Conservation (phyloP, 768 basidiomycete genomes). For the Podaxis carcinomalis region DNA sequence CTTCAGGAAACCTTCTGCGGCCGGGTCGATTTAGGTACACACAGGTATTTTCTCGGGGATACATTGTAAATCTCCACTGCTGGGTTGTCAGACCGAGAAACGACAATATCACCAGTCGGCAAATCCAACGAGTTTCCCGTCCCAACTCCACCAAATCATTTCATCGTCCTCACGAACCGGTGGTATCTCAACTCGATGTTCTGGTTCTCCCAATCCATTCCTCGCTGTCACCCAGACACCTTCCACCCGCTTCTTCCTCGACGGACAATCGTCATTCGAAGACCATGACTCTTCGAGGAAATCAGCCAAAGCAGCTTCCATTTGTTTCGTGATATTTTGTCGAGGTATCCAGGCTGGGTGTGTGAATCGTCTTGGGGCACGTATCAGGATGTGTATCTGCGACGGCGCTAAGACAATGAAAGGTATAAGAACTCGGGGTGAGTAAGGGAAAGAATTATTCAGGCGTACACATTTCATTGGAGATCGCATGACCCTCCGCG, state of each 20-base stretch:
- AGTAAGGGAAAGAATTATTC: not conserved
- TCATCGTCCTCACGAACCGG: conserved; percentile 32
- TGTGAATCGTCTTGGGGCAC: conserved; percentile 40
- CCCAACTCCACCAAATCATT: conserved; percentile 65
- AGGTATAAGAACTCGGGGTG: not conserved
- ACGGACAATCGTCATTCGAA: not conserved
- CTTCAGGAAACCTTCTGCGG: not conserved
- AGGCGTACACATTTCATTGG: conserved; percentile 31
- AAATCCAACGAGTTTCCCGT: conserved; percentile 50
- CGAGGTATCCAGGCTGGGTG: conserved; percentile 46
- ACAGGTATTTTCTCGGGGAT: not conserved
- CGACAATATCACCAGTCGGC: conserved; percentile 38
- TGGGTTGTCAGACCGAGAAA: not conserved
- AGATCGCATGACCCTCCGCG: conserved; percentile 28
- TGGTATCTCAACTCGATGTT: not conserved
- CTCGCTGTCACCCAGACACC: conserved; percentile 44
- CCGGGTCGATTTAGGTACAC: not conserved
- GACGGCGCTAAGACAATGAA: conserved; percentile 31
- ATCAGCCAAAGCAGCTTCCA: conserved; percentile 35
- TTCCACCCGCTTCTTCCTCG: conserved; percentile 28
- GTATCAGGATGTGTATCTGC: conserved; percentile 42
- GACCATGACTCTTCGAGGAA: conserved; percentile 34
- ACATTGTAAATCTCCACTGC: not conserved
- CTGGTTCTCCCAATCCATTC: conserved; percentile 15
- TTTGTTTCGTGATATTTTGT: conserved; percentile 33